Percentiles rank a stretch among this genome's conserved stretches.
These are phyloP conservation scores for Lentithecium fluviatile DNA, from an alignment of 495 filamentous ascomycete genomes.

Conservation along the genomic window DNA sequence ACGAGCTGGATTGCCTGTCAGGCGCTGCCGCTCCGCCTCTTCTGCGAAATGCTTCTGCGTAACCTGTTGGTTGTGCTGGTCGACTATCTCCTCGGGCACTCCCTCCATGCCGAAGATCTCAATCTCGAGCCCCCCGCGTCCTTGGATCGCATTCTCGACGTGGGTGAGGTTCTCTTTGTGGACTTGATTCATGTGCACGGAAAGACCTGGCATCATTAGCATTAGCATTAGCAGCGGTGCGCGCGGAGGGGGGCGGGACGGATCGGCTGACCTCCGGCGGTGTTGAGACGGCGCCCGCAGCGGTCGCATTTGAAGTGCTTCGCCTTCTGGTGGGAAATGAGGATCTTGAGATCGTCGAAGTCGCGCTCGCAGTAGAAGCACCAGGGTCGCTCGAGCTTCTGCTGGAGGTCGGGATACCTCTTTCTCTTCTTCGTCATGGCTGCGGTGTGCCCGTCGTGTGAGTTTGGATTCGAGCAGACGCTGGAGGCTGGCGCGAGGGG, in stretches of 20 bases:
- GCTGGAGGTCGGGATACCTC: conserved; percentile 78
- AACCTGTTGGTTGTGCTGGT: conserved; percentile 81
- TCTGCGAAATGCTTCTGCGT: conserved; percentile 77
- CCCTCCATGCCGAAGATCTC: conserved; percentile 99
- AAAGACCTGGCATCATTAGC: conserved; percentile 61
- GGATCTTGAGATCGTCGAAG: conserved; percentile 93
- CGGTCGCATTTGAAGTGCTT: conserved; percentile 97
- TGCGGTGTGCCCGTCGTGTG: not conserved
- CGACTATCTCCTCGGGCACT: conserved; percentile 80
- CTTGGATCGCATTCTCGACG: conserved; percentile 88
- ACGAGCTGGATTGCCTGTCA: conserved; percentile 77
- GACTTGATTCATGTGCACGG: conserved; percentile 96
- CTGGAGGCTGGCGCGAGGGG: no score
- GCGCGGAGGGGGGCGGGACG: no score
- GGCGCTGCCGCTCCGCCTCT: conserved; percentile 75
- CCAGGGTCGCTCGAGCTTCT: conserved; percentile 84
- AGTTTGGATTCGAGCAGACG: no score
- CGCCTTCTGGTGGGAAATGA: conserved; percentile 94
- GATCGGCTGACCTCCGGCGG: conserved; percentile 71
- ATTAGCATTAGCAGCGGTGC: no score
- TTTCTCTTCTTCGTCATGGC: conserved; percentile 84
- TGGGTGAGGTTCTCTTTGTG: conserved; percentile 85
- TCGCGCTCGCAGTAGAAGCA: conserved; percentile 99
- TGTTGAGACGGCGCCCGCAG: conserved; percentile 85
- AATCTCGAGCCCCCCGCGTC: conserved; percentile 76